Base-by-base conservation (phyloP, 768 basidiomycete species). In the Termitomyces sp. region DNA sequence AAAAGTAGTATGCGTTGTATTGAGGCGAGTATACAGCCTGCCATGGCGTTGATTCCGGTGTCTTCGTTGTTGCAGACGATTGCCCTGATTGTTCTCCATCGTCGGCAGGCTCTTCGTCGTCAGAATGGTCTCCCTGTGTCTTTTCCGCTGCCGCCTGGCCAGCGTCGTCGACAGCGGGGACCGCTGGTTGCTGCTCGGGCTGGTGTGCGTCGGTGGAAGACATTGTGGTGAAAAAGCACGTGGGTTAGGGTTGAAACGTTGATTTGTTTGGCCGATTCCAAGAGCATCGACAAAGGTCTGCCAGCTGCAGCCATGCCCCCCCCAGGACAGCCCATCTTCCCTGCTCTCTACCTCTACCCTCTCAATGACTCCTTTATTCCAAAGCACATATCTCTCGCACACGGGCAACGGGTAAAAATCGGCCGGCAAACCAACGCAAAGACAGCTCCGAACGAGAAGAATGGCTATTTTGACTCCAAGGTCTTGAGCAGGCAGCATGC, bases 391-490 rank as follows among this genome's bases (percentile, higher is more conserved):
- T 80, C 88, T n/a, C 84, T 95, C 61, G 70, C 73, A 46, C 76
- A 78, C 59, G 80, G 78, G 58, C 84, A 86, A 71, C 89, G 85
- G 69, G 85, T 88, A 54, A 89, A 94, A 83, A 95, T 99, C 70
- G 96, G 96, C 18, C 78, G 96, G 58, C 95, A 98, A 75, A 98
- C 95, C 16, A 97, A 95, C 72, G 87, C 88, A 58, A 97, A 97
- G 81, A 97, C 95, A 0, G 86, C 92, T 33, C 96, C 96, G 18
- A 86, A 83, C 12, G 93, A 96, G 69, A 80, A 90, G 67, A 98
- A 99, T 69, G 96, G 95, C 11, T 99, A 91, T 77, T 98, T 99
- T 71, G 96, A 98, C 76, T 91, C 88, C 24, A 98, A 98, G 70
- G 81, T 98, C 8, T 79, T 99, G 61, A 93, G 91, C 65, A 80